Evolutionary conservation across 108 stramenopile genomes (phyloP).

Genomic region (Pseudonitzschia delicatissima): DNA sequence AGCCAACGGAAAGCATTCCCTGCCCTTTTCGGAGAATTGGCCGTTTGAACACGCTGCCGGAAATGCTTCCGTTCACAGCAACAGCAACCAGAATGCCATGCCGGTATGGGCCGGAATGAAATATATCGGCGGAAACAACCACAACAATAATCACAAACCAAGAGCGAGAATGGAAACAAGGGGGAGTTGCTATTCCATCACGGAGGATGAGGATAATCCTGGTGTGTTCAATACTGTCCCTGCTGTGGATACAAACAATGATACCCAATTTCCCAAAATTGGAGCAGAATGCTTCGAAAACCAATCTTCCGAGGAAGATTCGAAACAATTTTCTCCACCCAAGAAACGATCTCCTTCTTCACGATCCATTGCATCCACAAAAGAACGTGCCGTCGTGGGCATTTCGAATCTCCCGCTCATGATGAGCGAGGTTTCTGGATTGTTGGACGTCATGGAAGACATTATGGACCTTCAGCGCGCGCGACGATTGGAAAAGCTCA

Average conservation of each 20-base stretch:
- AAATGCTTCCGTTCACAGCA: not conserved
- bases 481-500: conserved; percentile 63
- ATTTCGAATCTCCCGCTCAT: conserved; percentile 67
- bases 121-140: too few relatives aligned
- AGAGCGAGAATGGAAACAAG: not conserved
- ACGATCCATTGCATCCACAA: not conserved
- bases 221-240: not conserved
- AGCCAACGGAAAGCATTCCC: conserved; percentile 36
- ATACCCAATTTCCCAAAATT: not conserved
- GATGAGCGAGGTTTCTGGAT: conserved; percentile 61
- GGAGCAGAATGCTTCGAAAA: not conserved
- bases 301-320: not conserved
- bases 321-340: too few relatives aligned
- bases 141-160: too few relatives aligned
- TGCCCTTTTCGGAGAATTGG: conserved; percentile 75
- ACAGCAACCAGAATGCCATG: not conserved
- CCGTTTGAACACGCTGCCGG: not conserved
- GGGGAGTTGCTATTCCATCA: not conserved
- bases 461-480: conserved; percentile 62
- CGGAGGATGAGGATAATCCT: not conserved
- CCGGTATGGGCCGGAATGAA: conserved; percentile 2
- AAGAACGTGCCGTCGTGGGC: not conserved
- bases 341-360: not conserved
- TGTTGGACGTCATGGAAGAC: conserved; percentile 69
- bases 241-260: not conserved